Conservation (phyloP, 495 filamentous ascomycete genomes). For the Acidiella bohemica region DNA sequence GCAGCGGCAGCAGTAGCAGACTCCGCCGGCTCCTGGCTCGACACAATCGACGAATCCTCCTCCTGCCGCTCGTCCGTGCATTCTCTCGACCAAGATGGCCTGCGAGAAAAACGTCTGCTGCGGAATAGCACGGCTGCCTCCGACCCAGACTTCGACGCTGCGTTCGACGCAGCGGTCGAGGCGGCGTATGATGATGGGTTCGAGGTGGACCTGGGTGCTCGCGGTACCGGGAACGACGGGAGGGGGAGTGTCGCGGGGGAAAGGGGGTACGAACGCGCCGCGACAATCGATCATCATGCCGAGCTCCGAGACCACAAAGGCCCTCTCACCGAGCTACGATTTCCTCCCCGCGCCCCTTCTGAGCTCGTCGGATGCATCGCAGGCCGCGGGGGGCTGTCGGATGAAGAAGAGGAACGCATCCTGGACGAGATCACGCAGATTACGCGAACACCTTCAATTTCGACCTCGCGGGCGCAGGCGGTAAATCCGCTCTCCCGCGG, state of each 20-base stretch:
- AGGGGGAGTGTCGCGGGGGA: constrained; percentile 4
- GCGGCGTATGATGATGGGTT: constrained; percentile 90
- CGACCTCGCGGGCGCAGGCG: constrained; percentile 49
- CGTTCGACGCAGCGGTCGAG: constrained; percentile 88
- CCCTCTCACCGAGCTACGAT: constrained; percentile 21
- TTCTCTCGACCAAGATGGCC: constrained; percentile 57
- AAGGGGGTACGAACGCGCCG: constrained; percentile 46
- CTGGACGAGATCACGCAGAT: constrained; percentile 86
- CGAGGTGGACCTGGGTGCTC: constrained; percentile 51
- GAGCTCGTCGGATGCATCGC: no score
- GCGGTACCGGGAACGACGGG: no score
- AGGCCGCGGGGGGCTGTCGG: constrained; percentile 16
- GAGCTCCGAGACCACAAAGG: constrained; percentile 25
- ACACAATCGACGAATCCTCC: constrained; percentile 94
- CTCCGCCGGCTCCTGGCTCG: constrained; percentile 70
- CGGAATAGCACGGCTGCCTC: constrained; percentile 58
- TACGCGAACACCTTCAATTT: constrained; percentile 70
- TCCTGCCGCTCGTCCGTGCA: constrained; percentile 61
- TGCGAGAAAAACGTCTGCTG: constrained; percentile 54
- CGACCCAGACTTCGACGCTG: constrained; percentile 88
- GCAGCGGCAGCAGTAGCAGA: no score
- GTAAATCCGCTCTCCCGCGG: constrained; percentile 68
- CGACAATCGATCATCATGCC: constrained; percentile 26
- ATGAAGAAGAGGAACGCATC: constrained; percentile 67
- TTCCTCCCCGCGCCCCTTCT: constrained; percentile 7